These are phyloP conservation scores for Aspergillus flavus DNA, from an alignment of 2,329 filamentous ascomycete genomes.

Conservation along the genomic window DNA sequence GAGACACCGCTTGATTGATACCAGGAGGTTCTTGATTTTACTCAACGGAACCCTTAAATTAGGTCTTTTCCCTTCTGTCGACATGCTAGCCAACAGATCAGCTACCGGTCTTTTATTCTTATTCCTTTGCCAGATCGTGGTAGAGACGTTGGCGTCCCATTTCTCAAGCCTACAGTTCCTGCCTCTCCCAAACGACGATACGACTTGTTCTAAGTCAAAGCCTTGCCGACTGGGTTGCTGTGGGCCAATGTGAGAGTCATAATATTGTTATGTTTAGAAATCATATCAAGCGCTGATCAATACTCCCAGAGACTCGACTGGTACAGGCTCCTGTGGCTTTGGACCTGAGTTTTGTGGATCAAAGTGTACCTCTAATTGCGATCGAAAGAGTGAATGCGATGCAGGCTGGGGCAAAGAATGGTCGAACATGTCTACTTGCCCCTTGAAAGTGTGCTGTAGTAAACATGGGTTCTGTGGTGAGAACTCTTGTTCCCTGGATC, in stretches of 20 bases:
- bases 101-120: background rate
- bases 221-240: constrained; percentile 13
- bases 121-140: background rate
- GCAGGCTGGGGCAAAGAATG: constrained; percentile 25
- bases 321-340: constrained; percentile 17
- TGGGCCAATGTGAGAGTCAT: constrained; percentile 5
- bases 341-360: constrained; percentile 18
- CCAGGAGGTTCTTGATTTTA: background rate
- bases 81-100: background rate
- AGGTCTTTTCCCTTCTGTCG: background rate
- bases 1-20: background rate
- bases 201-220: constrained; percentile 11
- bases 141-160: background rate
- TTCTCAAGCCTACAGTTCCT: background rate
- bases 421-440: constrained; percentile 22
- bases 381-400: constrained; percentile 28
- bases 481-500: background rate
- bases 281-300: background rate
- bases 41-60: background rate
- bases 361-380: constrained; percentile 22
- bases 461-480: constrained; percentile 23
- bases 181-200: background rate
- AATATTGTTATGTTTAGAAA: too few species aligned
- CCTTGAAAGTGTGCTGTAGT: constrained; percentile 36
- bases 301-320: constrained; percentile 11